Percentiles rank a stretch among this genome's conserved stretches.
These are phyloP conservation scores for Teratosphaeria nubilosa DNA, from an alignment of 2,329 filamentous ascomycete species.

Conservation along the genomic window DNA sequence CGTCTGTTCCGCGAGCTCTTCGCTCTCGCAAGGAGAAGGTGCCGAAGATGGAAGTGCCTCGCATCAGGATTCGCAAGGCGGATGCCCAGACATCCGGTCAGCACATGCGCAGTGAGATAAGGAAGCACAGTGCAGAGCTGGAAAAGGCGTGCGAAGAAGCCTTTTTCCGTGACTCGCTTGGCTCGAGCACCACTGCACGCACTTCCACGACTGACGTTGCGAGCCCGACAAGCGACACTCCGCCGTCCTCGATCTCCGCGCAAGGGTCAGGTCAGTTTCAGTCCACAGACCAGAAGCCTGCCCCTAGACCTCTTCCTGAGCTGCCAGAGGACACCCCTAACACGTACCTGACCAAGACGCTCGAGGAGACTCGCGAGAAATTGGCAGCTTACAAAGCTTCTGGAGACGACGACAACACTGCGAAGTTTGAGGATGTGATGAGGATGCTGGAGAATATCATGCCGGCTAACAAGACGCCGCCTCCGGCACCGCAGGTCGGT, in stretches of 20 bases:
- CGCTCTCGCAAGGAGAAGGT: slow-evolving; percentile 27
- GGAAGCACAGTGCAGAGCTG: slow-evolving; percentile 74
- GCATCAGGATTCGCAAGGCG: slow-evolving; percentile 27
- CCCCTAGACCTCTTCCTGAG: slow-evolving; percentile 35
- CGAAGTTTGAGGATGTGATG: slow-evolving; percentile 50
- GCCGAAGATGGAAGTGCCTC: slow-evolving; percentile 17
- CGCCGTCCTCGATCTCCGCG: slow-evolving; percentile 40
- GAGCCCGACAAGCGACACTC: slow-evolving; percentile 37
- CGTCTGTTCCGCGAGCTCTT: slow-evolving; percentile 20
- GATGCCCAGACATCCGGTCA: slow-evolving; percentile 34
- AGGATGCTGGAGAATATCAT: slow-evolving; percentile 30
- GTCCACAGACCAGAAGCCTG: slow-evolving; percentile 12
- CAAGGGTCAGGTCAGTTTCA: slow-evolving; percentile 13
- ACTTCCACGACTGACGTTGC: slow-evolving; percentile 30
- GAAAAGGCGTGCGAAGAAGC: slow-evolving; percentile 87
- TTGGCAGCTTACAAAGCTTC: slow-evolving; percentile 42
- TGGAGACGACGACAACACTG: slow-evolving; percentile 33
- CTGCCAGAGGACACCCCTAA: slow-evolving; percentile 39
- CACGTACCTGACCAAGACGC: slow-evolving; percentile 43
- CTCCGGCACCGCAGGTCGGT: slow-evolving; percentile 17
- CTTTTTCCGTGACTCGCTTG: slow-evolving; percentile 61
- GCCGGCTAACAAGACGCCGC: slow-evolving; percentile 12
- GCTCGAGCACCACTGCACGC: slow-evolving; percentile 39
- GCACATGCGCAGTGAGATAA: slow-evolving; percentile 63
- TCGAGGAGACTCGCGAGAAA: slow-evolving; percentile 49